These are phyloP conservation scores for Liquidambar formosana DNA, from an alignment of 164 flowering plant species.

Conservation along the genomic window DNA sequence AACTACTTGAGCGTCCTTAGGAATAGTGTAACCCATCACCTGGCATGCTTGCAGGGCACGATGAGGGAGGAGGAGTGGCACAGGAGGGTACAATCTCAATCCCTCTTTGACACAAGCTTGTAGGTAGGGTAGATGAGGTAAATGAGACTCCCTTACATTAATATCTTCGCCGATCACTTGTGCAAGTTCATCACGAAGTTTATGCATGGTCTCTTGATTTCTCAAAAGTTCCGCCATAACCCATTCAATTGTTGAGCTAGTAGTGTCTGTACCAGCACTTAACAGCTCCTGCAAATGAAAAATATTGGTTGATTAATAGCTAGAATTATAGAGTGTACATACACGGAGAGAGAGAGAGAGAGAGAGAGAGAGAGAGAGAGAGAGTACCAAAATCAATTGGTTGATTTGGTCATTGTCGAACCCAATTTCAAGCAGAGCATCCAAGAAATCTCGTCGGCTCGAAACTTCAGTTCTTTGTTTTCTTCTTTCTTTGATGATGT, in stretches of 20 bases:
- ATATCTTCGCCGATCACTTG: not conserved
- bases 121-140: slow-evolving; percentile 22
- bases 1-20: slow-evolving; percentile 19
- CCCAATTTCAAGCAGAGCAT: too few species aligned
- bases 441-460: slow-evolving; percentile 25
- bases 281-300: slow-evolving; percentile 27
- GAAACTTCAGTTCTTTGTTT: not conserved
- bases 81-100: slow-evolving; percentile 30
- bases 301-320: too few species aligned
- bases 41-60: slow-evolving; percentile 8
- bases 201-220: slow-evolving; percentile 19
- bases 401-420: too few species aligned
- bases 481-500: slow-evolving; percentile 31
- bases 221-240: slow-evolving; percentile 29
- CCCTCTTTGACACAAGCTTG: slow-evolving; percentile 26
- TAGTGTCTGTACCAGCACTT: slow-evolving; percentile 26
- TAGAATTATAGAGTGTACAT: too few species aligned
- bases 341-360: too few species aligned
- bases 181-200: too few species aligned
- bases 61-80: slow-evolving; percentile 22
- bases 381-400: slow-evolving; percentile 40
- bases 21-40: slow-evolving; percentile 26
- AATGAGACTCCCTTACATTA: too few species aligned
- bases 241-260: slow-evolving; percentile 23
- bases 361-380: not conserved